phyloP scores from a whole-genome alignment of 768 basidiomycete species.

The Sutorius australiensis region DNA sequence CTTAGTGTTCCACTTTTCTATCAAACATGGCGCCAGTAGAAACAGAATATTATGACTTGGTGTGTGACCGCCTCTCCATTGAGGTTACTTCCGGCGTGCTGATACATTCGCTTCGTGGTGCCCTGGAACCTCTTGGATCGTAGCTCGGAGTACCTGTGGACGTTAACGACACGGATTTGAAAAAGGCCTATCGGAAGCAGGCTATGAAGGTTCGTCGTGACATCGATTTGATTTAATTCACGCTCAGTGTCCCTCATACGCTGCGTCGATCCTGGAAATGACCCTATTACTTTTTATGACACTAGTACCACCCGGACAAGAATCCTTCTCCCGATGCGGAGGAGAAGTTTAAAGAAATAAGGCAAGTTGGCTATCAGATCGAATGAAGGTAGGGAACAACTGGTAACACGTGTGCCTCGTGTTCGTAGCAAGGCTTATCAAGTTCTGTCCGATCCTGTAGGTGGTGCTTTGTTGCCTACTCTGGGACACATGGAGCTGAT shows the following conservation, averaged over 20 bases:
- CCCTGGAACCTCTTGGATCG: neutral
- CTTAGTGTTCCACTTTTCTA: neutral
- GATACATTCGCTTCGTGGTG: neutral
- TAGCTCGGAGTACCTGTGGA: constrained; percentile 72
- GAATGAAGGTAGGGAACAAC: constrained; percentile 6
- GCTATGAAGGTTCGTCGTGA: constrained; percentile 75
- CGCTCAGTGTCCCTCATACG: neutral
- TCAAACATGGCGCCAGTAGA: constrained; percentile 80
- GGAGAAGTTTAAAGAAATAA: constrained; percentile 95
- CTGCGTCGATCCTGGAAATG: neutral
- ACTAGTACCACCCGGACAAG: constrained; percentile 92
- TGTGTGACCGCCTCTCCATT: constrained; percentile 32
- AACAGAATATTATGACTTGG: constrained; percentile 85
- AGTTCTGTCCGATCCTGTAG: constrained; percentile 78
- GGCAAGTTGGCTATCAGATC: constrained; percentile 42
- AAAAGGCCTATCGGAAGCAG: constrained; percentile 93
- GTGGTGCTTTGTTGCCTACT: constrained; percentile 25
- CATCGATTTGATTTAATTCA: neutral
- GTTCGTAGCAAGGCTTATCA: constrained; percentile 85
- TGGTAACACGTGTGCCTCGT: constrained; percentile 19
- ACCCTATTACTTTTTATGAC: neutral
- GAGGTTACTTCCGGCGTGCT: neutral
- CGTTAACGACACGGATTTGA: constrained; percentile 75
- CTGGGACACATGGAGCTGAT: constrained; percentile 4
- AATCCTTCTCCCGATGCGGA: constrained; percentile 91